Evolutionary conservation across 108 stramenopile species (phyloP), one percentile per base, ranked within the genome.

Genomic region (Cylindrotheca fusiformis): DNA sequence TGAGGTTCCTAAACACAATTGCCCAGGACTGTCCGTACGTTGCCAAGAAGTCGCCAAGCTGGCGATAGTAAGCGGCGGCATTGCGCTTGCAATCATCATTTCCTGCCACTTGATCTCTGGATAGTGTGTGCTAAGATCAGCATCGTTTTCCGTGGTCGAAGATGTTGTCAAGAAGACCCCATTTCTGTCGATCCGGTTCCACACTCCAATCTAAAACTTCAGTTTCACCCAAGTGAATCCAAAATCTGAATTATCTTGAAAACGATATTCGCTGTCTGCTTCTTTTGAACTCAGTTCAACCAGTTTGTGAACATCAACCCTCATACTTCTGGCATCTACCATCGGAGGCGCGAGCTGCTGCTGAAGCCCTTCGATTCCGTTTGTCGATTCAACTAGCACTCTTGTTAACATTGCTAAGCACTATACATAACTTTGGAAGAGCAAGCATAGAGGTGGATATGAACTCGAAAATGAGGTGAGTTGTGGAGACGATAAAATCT

Each of bases 191-290:
- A 71, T 81, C 80, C 55, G 74, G 73, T 58, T 65, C 48, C 19
- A 67, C 66, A 19, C 79, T 75, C 74, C 74, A 80, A 26, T 76
- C 73, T 1, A 48, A 26, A 51, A 55, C 25, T 45, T 45, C 44
- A 3, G 51, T 55, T 67, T 81, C 80, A 8, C 80, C 80, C 21
- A 76, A 58, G 58, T 81, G 80, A 36, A 81, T 53, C 80, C 12
- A 76, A 48, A 22, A 81, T 49, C 52, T 81, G 80, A 8, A 81
- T 28, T 23, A 81, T 81, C 46, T 74, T 69, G 69, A 81, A 81
- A 41, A 6, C 6, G 36, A n/a, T n/a, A n/a, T n/a, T n/a, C n/a
- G n/a, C n/a, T n/a, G n/a, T n/a, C n/a, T n/a, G n/a, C n/a, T n/a
- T n/a, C n/a, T n/a, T n/a, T n/a, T n/a, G n/a, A n/a, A n/a, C n/a